phyloP scores from a whole-genome alignment of 371 early-diverging fungal species.

The Pancytospora epiphaga region DNA sequence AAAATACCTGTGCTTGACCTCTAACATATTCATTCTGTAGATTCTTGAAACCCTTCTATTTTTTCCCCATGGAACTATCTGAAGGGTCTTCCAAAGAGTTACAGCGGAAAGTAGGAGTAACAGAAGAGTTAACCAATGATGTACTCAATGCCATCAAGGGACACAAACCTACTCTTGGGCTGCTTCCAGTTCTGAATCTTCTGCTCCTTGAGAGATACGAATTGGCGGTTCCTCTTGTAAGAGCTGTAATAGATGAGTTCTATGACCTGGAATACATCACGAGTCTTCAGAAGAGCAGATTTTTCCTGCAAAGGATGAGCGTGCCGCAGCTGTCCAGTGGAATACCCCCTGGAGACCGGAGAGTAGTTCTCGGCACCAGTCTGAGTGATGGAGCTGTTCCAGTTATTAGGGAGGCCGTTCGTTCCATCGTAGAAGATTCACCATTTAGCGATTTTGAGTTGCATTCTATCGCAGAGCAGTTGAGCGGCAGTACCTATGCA shows the following conservation, averaged over 20 bases:
- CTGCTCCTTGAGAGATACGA: slow-evolving; percentile 14
- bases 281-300: slow-evolving; percentile 18
- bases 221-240: slow-evolving; percentile 2
- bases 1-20: too few species aligned
- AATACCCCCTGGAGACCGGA: not conserved
- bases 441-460: slow-evolving; percentile 7
- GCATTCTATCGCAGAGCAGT: slow-evolving; percentile 1
- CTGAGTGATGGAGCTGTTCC: slow-evolving; percentile 2
- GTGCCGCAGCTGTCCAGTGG: slow-evolving; percentile 3
- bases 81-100: slow-evolving; percentile 1
- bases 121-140: not conserved
- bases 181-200: slow-evolving; percentile 5
- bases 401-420: slow-evolving; percentile 13
- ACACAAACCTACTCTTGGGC: not conserved
- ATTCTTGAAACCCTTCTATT: too few species aligned
- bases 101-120: slow-evolving; percentile 5
- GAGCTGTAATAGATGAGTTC: not conserved
- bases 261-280: slow-evolving; percentile 9
- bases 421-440: not conserved
- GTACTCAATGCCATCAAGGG: not conserved
- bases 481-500: not conserved
- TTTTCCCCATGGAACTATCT: slow-evolving; percentile 2
- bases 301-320: slow-evolving; percentile 16
- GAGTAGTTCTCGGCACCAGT: not conserved
- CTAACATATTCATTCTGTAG: too few species aligned